Percentiles rank a stretch among this genome's conserved stretches.
Conservation (phyloP, 441 rosid species). For the Monsonia emarginata region DNA sequence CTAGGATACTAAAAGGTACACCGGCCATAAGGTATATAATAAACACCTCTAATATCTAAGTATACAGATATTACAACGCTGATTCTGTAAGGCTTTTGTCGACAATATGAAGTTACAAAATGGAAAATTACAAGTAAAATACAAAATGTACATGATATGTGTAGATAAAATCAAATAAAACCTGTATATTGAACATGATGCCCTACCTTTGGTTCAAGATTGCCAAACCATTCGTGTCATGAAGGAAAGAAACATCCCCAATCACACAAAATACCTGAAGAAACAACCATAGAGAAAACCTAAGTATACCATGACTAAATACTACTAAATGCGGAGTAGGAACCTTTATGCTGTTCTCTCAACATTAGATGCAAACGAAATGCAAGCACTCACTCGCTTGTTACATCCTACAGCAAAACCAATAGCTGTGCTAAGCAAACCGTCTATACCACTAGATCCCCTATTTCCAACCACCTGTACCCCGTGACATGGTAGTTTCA, state of each 20-base stretch:
- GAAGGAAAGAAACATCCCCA: conserved; percentile 94
- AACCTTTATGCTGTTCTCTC: not conserved
- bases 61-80: conserved; percentile 8
- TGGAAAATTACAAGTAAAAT: not conserved
- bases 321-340: not conserved
- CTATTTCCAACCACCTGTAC: conserved; percentile 79
- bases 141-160: conserved; percentile 1
- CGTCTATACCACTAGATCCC: conserved; percentile 99
- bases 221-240: conserved; percentile 93
- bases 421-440: conserved; percentile 81
- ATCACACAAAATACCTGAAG: conserved; percentile 64
- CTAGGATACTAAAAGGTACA: not conserved
- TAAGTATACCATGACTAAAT: not conserved
- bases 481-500: conserved; percentile 45
- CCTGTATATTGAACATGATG: conserved; percentile 1
- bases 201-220: conserved; percentile 62
- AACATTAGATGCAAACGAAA: not conserved
- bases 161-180: conserved; percentile 10
- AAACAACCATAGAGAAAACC: conserved; percentile 5
- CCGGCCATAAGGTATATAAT: not conserved
- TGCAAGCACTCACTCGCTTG: conserved; percentile 42
- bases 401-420: conserved; percentile 90
- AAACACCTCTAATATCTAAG: conserved; percentile 1
- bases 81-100: not conserved
- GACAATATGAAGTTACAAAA: not conserved